These are phyloP conservation scores for Chytriomyces sp. DNA, from an alignment of 192 early-diverging fungal genomes.

Conservation along the genomic window DNA sequence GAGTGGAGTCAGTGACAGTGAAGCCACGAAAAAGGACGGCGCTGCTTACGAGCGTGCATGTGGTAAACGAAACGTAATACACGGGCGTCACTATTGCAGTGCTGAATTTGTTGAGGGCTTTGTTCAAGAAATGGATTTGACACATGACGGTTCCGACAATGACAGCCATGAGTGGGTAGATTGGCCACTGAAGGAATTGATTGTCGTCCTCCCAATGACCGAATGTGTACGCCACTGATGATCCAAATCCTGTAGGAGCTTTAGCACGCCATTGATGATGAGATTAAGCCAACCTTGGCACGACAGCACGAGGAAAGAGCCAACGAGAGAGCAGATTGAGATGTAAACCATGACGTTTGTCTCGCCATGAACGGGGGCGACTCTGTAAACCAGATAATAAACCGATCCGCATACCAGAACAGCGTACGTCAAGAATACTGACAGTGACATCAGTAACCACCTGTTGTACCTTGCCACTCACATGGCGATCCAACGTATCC, in stretches of 20 bases:
- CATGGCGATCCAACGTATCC: slow-evolving; percentile 53
- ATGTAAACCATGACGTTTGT: slow-evolving; percentile 56
- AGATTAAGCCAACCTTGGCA: slow-evolving; percentile 47
- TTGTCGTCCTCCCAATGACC: slow-evolving; percentile 46
- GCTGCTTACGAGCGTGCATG: slow-evolving; percentile 59
- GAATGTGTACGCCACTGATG: slow-evolving; percentile 57
- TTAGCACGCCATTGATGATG: background rate
- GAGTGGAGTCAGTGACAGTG: slow-evolving; percentile 15
- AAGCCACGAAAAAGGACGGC: slow-evolving; percentile 72
- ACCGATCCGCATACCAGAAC: slow-evolving; percentile 43
- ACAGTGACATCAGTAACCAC: background rate
- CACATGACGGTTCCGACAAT: slow-evolving; percentile 47
- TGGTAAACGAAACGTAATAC: slow-evolving; percentile 71
- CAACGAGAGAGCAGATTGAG: slow-evolving; percentile 56
- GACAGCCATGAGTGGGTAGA: slow-evolving; percentile 61
- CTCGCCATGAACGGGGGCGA: slow-evolving; percentile 62
- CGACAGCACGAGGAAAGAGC: slow-evolving; percentile 61
- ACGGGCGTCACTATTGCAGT: slow-evolving; percentile 73
- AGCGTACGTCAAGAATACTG: slow-evolving; percentile 57
- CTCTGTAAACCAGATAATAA: slow-evolving; percentile 46
- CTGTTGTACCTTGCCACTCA: background rate
- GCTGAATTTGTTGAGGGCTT: slow-evolving; percentile 63
- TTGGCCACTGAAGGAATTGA: slow-evolving; percentile 65
- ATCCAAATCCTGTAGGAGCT: slow-evolving; percentile 53
- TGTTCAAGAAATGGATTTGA: slow-evolving; percentile 69